Percentiles rank a stretch among this genome's conserved stretches.
These are phyloP conservation scores for Alloteropsis angusta DNA, from an alignment of 202 grass and related monocot species.

Conservation along the genomic window DNA sequence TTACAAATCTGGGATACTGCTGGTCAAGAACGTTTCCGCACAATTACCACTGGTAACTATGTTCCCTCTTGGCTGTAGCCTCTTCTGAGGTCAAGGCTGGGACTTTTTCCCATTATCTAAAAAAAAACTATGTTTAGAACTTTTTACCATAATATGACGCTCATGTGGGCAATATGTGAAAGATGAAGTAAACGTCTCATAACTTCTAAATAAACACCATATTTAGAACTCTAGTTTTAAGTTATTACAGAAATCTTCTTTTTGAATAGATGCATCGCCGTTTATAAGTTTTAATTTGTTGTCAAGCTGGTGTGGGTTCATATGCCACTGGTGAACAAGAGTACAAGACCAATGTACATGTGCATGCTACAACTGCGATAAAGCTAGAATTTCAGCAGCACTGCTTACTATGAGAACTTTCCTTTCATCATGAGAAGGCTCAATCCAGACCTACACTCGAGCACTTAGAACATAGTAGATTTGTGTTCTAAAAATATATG, in stretches of 20 bases:
- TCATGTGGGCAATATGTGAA: not conserved
- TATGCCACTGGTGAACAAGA: not conserved
- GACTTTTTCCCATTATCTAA: too few relatives aligned
- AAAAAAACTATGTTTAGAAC: too few relatives aligned
- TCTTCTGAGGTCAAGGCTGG: too few relatives aligned
- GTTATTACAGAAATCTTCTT: not conserved
- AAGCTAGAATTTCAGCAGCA: not conserved
- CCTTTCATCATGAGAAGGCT: not conserved
- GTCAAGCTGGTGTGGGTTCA: not conserved
- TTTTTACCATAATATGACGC: too few relatives aligned
- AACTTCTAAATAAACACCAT: not conserved
- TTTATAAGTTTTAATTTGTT: not conserved
- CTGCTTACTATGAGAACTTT: not conserved
- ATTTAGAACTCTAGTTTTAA: not conserved
- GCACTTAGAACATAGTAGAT: not conserved
- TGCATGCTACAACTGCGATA: not conserved
- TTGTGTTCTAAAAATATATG: not conserved
- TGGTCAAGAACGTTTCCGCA: slow-evolving; percentile 82
- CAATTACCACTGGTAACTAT: slow-evolving; percentile 71
- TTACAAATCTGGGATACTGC: slow-evolving; percentile 91
- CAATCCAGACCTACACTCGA: not conserved
- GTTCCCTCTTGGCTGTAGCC: not conserved
- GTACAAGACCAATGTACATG: not conserved
- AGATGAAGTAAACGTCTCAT: not conserved
- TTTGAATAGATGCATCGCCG: not conserved